Evolutionary conservation across 345 rosid genomes (phyloP).

Genomic region (Boechera divaricarpa): DNA sequence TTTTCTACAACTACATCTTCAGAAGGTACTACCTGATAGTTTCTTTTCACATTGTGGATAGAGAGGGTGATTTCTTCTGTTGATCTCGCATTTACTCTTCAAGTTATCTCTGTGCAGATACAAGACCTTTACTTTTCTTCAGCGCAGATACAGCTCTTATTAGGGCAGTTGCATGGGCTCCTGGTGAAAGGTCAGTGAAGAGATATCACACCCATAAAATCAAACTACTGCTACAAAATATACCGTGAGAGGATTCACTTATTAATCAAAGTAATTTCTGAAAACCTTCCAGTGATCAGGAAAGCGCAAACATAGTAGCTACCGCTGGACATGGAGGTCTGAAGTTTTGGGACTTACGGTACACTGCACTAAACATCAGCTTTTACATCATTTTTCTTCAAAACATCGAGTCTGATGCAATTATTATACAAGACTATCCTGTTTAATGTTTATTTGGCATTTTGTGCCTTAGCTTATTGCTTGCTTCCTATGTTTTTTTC

Average conservation of each 20-base stretch:
- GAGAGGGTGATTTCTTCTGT: conserved; percentile 24
- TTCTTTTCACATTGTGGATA: conserved; percentile 19
- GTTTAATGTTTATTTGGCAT: conserved; percentile 1
- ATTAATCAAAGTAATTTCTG: conserved; percentile 26
- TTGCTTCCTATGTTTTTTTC: conserved; percentile 29
- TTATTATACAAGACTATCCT: not conserved
- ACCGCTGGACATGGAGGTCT: conserved; percentile 89
- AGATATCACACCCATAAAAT: not conserved
- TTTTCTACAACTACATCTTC: conserved; percentile 57
- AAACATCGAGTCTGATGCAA: not conserved
- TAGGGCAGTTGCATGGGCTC: conserved; percentile 93
- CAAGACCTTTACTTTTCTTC: conserved; percentile 84
- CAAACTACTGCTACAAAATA: not conserved
- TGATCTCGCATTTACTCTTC: conserved; percentile 11
- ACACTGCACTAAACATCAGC: conserved; percentile 29
- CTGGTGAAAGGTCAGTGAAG: conserved; percentile 64
- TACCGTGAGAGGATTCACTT: not conserved
- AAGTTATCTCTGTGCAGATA: conserved; percentile 58
- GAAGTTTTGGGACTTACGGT: conserved; percentile 97
- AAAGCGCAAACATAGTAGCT: conserved; percentile 64
- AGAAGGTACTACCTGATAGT: conserved; percentile 55
- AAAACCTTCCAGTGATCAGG: conserved; percentile 60
- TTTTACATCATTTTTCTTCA: not conserved
- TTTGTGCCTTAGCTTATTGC: conserved; percentile 4
- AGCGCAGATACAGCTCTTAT: conserved; percentile 85